Conservation (phyloP, 2,329 filamentous ascomycete genomes). For the Trichophyton simii region DNA sequence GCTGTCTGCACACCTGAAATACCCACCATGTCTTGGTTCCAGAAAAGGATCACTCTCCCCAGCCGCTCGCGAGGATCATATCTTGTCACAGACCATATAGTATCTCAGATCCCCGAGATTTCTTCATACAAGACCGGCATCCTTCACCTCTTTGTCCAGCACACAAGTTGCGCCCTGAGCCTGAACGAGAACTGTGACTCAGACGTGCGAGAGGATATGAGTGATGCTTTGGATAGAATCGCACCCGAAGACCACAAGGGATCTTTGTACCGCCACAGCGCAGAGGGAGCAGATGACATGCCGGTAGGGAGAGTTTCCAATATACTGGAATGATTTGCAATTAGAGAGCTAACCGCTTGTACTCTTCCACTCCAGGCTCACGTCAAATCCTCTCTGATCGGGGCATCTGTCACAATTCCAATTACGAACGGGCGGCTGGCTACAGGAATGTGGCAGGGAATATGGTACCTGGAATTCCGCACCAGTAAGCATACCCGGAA, state of each 20-base stretch:
- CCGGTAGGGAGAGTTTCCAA: conserved; percentile 44
- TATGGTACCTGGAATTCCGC: conserved; percentile 91
- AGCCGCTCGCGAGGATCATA: conserved; percentile 69
- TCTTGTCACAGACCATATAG: conserved; percentile 69
- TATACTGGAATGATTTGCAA: background rate
- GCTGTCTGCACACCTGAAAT: conserved; percentile 10
- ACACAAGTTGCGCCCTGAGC: conserved; percentile 80
- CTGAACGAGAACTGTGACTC: conserved; percentile 85
- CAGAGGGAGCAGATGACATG: conserved; percentile 88
- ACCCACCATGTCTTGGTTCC: conserved; percentile 47
- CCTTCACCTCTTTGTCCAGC: conserved; percentile 84
- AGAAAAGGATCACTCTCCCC: conserved; percentile 74
- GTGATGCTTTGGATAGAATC: conserved; percentile 79
- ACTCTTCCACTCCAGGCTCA: conserved; percentile 50
- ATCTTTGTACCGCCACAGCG: conserved; percentile 70
- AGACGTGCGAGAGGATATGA: conserved; percentile 89
- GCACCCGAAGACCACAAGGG: conserved; percentile 69
- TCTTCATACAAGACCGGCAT: conserved; percentile 71
- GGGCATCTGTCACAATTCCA: conserved; percentile 79
- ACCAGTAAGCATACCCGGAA: conserved; percentile 61
- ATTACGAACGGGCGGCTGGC: conserved; percentile 73
- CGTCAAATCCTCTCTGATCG: conserved; percentile 80
- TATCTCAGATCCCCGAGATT: conserved; percentile 64
- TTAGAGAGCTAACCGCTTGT: background rate
- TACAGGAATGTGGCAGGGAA: conserved; percentile 53